phyloP scores from a whole-genome alignment of 78 protist species.

The Monosiga brevicollis region DNA sequence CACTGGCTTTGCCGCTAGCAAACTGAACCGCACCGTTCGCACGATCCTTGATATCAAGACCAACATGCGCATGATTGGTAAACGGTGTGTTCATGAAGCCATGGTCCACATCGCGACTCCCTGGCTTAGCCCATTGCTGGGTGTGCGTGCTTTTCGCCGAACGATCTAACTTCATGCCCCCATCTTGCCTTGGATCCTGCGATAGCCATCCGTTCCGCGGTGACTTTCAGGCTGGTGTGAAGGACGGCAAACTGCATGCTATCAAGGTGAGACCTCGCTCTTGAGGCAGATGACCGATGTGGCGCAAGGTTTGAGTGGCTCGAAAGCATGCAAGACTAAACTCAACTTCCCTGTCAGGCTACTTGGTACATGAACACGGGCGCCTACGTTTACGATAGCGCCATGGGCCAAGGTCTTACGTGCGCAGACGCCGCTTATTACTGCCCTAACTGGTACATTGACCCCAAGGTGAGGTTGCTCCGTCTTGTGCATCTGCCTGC shows the following conservation, averaged over 20 bases:
- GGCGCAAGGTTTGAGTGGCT: too few relatives aligned
- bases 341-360: too few relatives aligned
- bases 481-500: too few relatives aligned
- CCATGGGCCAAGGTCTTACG: background rate
- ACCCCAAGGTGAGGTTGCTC: background rate
- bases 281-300: too few relatives aligned
- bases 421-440: background rate
- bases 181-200: too few relatives aligned
- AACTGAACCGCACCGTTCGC: conserved; percentile 23
- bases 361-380: background rate
- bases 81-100: conserved; percentile 12
- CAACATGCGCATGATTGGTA: conserved; percentile 37
- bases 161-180: too few relatives aligned
- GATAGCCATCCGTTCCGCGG: too few relatives aligned
- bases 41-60: background rate
- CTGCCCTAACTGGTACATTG: background rate
- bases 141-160: background rate
- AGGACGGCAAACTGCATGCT: too few relatives aligned
- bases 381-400: background rate
- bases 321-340: too few relatives aligned
- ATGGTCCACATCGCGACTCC: too few relatives aligned
- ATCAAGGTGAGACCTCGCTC: too few relatives aligned
- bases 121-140: conserved; percentile 9
- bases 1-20: conserved; percentile 43
- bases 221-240: too few relatives aligned